Conservation (phyloP, 768 basidiomycete species). For the Xerocomellus dryophilus region DNA sequence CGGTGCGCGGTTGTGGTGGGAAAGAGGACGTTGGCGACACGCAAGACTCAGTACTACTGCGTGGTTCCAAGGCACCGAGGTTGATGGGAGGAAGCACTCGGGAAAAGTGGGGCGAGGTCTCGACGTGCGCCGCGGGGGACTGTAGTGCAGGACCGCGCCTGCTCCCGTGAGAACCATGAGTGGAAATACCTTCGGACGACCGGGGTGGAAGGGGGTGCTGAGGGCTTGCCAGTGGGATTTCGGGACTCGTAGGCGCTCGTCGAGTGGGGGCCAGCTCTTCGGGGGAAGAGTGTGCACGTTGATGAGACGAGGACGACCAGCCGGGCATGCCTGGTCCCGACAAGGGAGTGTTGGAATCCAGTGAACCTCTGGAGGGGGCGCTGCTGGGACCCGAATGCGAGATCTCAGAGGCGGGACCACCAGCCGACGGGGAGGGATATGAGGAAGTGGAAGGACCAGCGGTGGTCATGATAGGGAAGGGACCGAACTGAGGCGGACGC, state of each 20-base stretch:
- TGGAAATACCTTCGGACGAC: constrained; percentile 7
- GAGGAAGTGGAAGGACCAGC: constrained; percentile 26
- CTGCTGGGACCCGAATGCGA: constrained; percentile 14
- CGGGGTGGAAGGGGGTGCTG: constrained; percentile 4
- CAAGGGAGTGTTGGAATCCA: constrained; percentile 39
- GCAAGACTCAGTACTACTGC: constrained; percentile 14
- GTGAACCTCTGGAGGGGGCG: constrained; percentile 24
- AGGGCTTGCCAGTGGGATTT: background rate
- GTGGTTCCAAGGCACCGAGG: constrained; percentile 15
- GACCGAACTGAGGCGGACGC: constrained; percentile 60
- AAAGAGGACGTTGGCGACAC: constrained; percentile 22
- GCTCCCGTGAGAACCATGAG: constrained; percentile 10
- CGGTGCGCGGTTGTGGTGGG: constrained; percentile 36
- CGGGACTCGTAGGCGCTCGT: constrained; percentile 11
- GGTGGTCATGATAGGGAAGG: constrained; percentile 50
- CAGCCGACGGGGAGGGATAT: constrained; percentile 8
- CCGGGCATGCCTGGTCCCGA: constrained; percentile 57
- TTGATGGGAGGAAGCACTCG: constrained; percentile 30
- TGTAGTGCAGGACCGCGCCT: constrained; percentile 13
- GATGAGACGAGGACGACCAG: constrained; percentile 22
- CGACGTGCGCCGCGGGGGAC: constrained; percentile 6
- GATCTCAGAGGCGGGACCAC: constrained; percentile 7
- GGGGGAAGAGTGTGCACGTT: constrained; percentile 15
- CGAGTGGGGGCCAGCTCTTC: constrained; percentile 19
- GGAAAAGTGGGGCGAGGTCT: constrained; percentile 26